phyloP scores from a whole-genome alignment of 352 stramenopile genomes.

The Peronosclerospora sorghi region DNA sequence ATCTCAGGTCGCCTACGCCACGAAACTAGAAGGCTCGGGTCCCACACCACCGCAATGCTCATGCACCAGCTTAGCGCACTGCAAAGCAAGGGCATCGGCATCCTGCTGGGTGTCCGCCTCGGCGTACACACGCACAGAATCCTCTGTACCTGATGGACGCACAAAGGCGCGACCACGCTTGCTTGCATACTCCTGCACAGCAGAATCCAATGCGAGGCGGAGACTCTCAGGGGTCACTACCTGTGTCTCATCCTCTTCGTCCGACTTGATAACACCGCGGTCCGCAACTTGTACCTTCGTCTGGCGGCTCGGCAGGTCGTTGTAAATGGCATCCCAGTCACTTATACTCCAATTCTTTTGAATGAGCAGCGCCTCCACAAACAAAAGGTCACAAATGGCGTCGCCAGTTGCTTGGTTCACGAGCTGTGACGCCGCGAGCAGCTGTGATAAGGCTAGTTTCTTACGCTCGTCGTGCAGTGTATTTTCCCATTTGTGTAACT shows the following conservation, averaged over 20 bases:
- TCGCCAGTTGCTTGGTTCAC: slow-evolving; percentile 97
- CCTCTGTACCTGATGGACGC: slow-evolving; percentile 94
- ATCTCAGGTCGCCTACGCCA: slow-evolving; percentile 32
- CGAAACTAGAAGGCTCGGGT: slow-evolving; percentile 47
- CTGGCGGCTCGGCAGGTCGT: slow-evolving; percentile 88
- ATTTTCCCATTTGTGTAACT: slow-evolving; percentile 75
- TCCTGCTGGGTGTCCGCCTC: slow-evolving; percentile 87
- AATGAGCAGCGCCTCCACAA: slow-evolving; percentile 91
- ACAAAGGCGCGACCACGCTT: slow-evolving; percentile 86
- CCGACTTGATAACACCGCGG: slow-evolving; percentile 42
- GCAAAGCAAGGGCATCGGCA: slow-evolving; percentile 84
- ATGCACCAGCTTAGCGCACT: slow-evolving; percentile 74
- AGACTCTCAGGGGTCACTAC: slow-evolving; percentile 51
- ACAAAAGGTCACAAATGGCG: slow-evolving; percentile 93
- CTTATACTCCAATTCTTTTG: slow-evolving; percentile 83
- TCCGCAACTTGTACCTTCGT: slow-evolving; percentile 81
- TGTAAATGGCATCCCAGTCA: slow-evolving; percentile 92
- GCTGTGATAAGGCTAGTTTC: slow-evolving; percentile 69
- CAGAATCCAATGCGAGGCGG: slow-evolving; percentile 35
- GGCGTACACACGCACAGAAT: slow-evolving; percentile 97
- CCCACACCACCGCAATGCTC: slow-evolving; percentile 66
- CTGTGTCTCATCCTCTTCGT: slow-evolving; percentile 58
- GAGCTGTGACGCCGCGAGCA: slow-evolving; percentile 83
- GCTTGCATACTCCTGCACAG: slow-evolving; percentile 46
- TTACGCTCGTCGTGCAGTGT: slow-evolving; percentile 64